These are phyloP conservation scores for Neurospora sp. DNA, from an alignment of 495 filamentous ascomycete genomes.

Conservation along the genomic window DNA sequence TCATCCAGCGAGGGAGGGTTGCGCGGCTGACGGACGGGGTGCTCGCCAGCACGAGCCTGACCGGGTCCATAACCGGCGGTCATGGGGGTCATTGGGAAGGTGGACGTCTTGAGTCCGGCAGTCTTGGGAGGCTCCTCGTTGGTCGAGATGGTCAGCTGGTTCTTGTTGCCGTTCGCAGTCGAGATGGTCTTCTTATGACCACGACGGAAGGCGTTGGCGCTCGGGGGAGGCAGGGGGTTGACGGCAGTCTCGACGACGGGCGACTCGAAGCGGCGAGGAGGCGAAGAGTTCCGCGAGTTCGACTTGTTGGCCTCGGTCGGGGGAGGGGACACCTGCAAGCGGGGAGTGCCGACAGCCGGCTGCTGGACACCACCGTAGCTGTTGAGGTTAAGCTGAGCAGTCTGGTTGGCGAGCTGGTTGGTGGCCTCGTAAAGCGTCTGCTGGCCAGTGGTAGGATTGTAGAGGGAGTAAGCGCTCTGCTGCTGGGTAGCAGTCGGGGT, in stretches of 20 bases:
- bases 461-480: constrained; percentile 64
- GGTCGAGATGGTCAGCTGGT: constrained; percentile 45
- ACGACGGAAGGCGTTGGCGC: constrained; percentile 77
- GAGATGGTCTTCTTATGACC: constrained; percentile 89
- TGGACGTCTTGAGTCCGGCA: constrained; percentile 63
- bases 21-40: constrained; percentile 86
- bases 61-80: constrained; percentile 83
- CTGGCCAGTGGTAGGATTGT: constrained; percentile 74
- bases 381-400: constrained; percentile 17
- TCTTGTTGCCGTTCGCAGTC: constrained; percentile 52
- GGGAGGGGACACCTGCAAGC: constrained; percentile 73
- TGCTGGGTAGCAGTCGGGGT: constrained; percentile 24
- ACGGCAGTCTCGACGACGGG: constrained; percentile 47
- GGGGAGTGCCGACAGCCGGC: constrained; percentile 34
- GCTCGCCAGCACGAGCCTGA: constrained; percentile 85
- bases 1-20: constrained; percentile 90
- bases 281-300: constrained; percentile 50
- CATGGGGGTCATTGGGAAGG: constrained; percentile 70
- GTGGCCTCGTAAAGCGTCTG: constrained; percentile 52
- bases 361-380: constrained; percentile 26
- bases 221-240: constrained; percentile 63
- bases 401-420: constrained; percentile 18
- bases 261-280: constrained; percentile 54
- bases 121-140: constrained; percentile 46
- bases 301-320: constrained; percentile 43